Conservation (phyloP, 768 basidiomycete species). For the Heimioporus sp. region DNA sequence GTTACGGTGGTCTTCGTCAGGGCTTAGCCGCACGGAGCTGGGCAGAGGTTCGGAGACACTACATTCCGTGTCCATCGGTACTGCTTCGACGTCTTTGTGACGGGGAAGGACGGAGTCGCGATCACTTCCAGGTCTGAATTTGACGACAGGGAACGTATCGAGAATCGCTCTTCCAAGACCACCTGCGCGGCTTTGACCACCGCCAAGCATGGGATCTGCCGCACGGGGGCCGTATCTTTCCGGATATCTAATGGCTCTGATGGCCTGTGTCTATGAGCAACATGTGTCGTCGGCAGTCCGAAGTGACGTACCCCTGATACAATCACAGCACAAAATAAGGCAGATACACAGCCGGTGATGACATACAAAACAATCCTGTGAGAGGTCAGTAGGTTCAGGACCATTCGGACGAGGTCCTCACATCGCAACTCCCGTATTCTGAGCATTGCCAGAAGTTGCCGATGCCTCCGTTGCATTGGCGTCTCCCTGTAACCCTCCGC, state of each 20-base stretch:
- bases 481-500: conserved; percentile 13
- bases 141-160: conserved; percentile 93
- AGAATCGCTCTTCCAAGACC: conserved; percentile 91
- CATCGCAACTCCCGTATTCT: conserved; percentile 76
- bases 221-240: conserved; percentile 86
- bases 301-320: conserved; percentile 65
- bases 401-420: conserved; percentile 30
- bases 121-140: conserved; percentile 52
- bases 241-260: conserved; percentile 84
- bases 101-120: conserved; percentile 7
- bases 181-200: conserved; percentile 66
- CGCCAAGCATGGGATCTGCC: conserved; percentile 27
- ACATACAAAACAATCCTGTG: conserved; percentile 76
- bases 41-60: neutral
- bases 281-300: neutral
- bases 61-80: neutral
- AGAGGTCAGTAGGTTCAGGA: conserved; percentile 8
- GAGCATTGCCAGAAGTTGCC: conserved; percentile 7
- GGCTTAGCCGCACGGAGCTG: conserved; percentile 9
- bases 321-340: conserved; percentile 82
- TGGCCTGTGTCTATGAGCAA: conserved; percentile 45
- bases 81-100: conserved; percentile 34
- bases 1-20: neutral
- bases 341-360: conserved; percentile 86
- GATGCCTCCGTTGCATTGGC: conserved; percentile 15